phyloP scores from a whole-genome alignment of 2,329 filamentous ascomycete species.

The Pseudogymnoascus sp. region DNA sequence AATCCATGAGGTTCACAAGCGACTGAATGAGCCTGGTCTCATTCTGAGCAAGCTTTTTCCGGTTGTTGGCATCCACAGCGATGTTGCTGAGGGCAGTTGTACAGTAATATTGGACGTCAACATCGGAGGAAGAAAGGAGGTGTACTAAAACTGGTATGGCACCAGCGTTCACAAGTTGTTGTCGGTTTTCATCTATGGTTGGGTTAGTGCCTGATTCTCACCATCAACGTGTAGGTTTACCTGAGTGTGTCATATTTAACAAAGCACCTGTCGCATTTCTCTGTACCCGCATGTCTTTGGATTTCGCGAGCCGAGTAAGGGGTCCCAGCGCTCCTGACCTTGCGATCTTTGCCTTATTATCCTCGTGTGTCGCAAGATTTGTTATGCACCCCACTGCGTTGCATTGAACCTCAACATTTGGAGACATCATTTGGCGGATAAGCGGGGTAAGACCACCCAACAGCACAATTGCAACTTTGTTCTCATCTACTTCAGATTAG shows the following conservation, averaged over 20 bases:
- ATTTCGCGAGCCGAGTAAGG: constrained; percentile 86
- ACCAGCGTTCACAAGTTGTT: constrained; percentile 93
- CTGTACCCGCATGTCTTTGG: constrained; percentile 97
- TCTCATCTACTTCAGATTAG: constrained; percentile 67
- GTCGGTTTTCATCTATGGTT: constrained; percentile 81
- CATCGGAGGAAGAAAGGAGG: constrained; percentile 82
- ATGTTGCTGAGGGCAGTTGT: constrained; percentile 98
- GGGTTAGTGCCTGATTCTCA: constrained; percentile 10
- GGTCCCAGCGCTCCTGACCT: constrained; percentile 87
- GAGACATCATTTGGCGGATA: constrained; percentile 96
- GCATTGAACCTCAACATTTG: constrained; percentile 97
- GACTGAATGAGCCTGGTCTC: constrained; percentile 90
- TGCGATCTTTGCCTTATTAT: constrained; percentile 98
- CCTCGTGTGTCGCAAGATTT: constrained; percentile 94
- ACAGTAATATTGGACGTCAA: constrained; percentile 99
- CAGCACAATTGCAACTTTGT: constrained; percentile 93
- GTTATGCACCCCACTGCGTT: constrained; percentile 99
- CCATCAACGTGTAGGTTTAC: constrained; percentile 42
- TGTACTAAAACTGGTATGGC: constrained; percentile 97
- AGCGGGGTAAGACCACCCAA: constrained; percentile 83
- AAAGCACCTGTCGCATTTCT: constrained; percentile 93
- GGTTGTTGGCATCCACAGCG: constrained; percentile 84
- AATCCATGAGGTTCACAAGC: constrained; percentile 93
- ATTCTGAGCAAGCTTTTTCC: constrained; percentile 81
- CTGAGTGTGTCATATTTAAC: constrained; percentile 98